Conservation (phyloP, 164 flowering plant species). For the Saururus chinensis region DNA sequence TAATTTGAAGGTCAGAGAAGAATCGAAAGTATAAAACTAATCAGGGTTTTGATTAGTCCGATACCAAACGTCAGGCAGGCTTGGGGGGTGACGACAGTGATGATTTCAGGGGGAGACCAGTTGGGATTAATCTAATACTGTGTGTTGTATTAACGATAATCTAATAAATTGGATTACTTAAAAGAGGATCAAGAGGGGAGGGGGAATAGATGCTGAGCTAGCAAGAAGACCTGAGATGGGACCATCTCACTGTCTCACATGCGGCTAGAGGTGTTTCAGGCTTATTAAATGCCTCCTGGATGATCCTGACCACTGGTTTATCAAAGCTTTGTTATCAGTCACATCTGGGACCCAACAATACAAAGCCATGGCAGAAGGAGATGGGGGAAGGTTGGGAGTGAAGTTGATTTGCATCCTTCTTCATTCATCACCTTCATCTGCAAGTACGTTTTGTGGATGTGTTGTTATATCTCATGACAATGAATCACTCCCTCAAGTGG, state of each 20-base stretch:
- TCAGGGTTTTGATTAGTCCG: background rate
- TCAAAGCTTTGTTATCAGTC: background rate
- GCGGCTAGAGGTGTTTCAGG: background rate
- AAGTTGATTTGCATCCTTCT: background rate
- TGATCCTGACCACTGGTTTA: background rate
- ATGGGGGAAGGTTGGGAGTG: background rate
- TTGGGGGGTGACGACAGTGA: background rate
- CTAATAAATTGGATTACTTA: background rate
- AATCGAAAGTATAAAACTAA: background rate
- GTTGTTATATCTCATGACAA: too few relatives aligned
- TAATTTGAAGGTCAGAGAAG: background rate
- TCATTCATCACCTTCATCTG: too few relatives aligned
- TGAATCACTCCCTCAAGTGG: too few relatives aligned
- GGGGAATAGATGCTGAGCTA: background rate
- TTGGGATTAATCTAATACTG: background rate
- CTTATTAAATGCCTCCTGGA: background rate
- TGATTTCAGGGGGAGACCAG: background rate
- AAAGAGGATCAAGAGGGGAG: background rate
- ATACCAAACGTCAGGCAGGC: background rate
- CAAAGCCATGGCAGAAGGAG: background rate
- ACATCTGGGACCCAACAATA: background rate
- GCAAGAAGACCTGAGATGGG: background rate
- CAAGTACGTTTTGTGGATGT: too few relatives aligned
- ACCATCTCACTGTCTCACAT: background rate
- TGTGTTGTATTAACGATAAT: background rate